Conservation (phyloP, 2,329 filamentous ascomycete genomes). For the Penicillium hordei region DNA sequence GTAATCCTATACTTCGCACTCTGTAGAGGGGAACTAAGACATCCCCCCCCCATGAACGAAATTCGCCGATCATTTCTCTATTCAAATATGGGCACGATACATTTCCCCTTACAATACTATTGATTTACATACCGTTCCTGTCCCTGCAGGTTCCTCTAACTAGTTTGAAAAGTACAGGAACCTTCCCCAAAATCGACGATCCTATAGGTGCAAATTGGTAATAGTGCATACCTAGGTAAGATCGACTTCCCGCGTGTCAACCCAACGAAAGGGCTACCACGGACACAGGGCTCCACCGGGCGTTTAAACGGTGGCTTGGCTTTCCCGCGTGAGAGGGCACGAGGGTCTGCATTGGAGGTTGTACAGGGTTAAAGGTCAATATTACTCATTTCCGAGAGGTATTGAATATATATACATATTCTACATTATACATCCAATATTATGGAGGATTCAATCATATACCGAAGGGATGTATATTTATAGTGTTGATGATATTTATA, state of each 20-base stretch:
- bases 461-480: neutral
- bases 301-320: conserved; percentile 23
- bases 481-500: neutral
- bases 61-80: conserved; percentile 3
- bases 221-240: conserved; percentile 14
- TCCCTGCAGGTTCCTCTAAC: neutral
- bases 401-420: no score
- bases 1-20: neutral
- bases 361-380: neutral
- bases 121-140: neutral
- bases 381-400: neutral
- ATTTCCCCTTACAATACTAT: neutral
- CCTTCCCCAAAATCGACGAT: neutral
- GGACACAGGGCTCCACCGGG: conserved; percentile 19
- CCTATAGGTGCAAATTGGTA: neutral
- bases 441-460: neutral
- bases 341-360: conserved; percentile 5
- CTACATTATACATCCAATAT: no score
- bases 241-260: conserved; percentile 27
- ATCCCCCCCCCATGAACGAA: neutral
- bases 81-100: neutral
- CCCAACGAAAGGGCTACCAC: conserved; percentile 6
- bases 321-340: conserved; percentile 9
- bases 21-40: neutral
- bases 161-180: neutral